phyloP scores from a whole-genome alignment of 1,284 basidiomycete species.

The Coniferiporia weirii region DNA sequence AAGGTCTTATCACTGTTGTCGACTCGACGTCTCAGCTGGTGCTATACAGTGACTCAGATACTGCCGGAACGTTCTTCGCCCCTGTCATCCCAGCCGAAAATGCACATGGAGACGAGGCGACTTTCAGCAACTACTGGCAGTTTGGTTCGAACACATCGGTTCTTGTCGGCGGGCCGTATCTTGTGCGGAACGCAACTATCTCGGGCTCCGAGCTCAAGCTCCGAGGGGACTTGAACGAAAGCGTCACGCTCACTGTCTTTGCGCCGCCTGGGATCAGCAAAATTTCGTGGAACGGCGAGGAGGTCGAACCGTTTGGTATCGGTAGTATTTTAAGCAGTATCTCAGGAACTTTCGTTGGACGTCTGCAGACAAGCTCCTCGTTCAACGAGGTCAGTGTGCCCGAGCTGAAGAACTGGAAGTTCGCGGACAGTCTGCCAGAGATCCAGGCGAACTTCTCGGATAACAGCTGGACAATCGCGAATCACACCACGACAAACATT shows the following conservation, averaged over 20 bases:
- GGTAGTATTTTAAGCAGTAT: constrained; percentile 22
- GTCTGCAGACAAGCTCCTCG: background rate
- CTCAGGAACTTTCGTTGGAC: constrained; percentile 2
- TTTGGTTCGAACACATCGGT: constrained; percentile 47
- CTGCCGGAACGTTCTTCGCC: constrained; percentile 54
- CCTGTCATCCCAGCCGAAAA: constrained; percentile 36
- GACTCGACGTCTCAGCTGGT: constrained; percentile 63
- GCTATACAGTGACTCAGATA: constrained; percentile 57
- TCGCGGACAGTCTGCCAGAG: constrained; percentile 68
- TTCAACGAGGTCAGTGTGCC: constrained; percentile 25
- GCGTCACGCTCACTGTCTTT: constrained; percentile 44
- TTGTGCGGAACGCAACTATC: constrained; percentile 45
- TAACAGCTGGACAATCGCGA: constrained; percentile 54
- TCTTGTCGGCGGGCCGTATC: constrained; percentile 52
- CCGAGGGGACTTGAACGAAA: constrained; percentile 43
- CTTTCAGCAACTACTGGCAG: constrained; percentile 39
- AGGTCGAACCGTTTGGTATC: constrained; percentile 29
- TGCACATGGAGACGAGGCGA: constrained; percentile 18
- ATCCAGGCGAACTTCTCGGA: constrained; percentile 52
- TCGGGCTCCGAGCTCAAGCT: constrained; percentile 35
- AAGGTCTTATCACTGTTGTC: constrained; percentile 56
- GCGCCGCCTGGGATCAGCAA: constrained; percentile 43
- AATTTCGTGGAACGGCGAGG: constrained; percentile 67
- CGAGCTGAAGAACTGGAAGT: constrained; percentile 58
- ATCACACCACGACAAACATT: constrained; percentile 66